phyloP scores from a whole-genome alignment of 805 yeast genomes.

The Nakazawaea populi region DNA sequence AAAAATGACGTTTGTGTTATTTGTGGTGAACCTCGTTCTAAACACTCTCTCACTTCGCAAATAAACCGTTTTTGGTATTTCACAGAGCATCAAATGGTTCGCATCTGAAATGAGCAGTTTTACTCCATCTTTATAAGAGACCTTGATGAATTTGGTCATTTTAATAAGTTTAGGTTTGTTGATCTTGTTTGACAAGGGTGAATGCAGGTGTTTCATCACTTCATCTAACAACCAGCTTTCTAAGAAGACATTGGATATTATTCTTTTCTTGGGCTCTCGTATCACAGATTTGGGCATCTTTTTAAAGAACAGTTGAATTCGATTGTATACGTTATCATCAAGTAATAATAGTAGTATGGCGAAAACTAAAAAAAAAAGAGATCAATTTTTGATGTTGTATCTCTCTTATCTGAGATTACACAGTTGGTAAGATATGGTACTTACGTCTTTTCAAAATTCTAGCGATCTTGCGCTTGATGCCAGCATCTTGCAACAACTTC shows the following conservation, averaged over 20 bases:
- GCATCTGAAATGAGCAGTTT: constrained; percentile 9
- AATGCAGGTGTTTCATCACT: not conserved
- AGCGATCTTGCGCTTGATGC: not conserved
- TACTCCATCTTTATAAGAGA: constrained; percentile 4
- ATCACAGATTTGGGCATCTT: constrained; percentile 4
- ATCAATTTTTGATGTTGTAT: no score
- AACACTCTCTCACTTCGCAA: constrained; percentile 25
- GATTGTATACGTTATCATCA: not conserved
- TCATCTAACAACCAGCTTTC: constrained; percentile 1
- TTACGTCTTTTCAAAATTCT: constrained; percentile 3
- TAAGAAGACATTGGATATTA: constrained; percentile 2
- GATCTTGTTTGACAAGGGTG: not conserved
- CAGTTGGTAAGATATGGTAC: constrained; percentile 3
- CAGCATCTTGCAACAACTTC: constrained; percentile 5
- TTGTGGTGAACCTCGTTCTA: constrained; percentile 28
- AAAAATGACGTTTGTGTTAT: constrained; percentile 23
- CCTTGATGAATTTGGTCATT: constrained; percentile 2
- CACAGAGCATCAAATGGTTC: constrained; percentile 10
- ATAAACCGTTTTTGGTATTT: constrained; percentile 11
- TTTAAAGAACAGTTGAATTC: not conserved
- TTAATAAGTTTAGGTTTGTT: not conserved
- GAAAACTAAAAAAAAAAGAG: no score
- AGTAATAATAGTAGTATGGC: not conserved
- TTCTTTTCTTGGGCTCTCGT: not conserved
- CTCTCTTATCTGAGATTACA: not conserved